Percentiles rank a stretch among this genome's conserved stretches.
phyloP scores from a whole-genome alignment of 208 protist species.

The Acanthamoeba royreba region DNA sequence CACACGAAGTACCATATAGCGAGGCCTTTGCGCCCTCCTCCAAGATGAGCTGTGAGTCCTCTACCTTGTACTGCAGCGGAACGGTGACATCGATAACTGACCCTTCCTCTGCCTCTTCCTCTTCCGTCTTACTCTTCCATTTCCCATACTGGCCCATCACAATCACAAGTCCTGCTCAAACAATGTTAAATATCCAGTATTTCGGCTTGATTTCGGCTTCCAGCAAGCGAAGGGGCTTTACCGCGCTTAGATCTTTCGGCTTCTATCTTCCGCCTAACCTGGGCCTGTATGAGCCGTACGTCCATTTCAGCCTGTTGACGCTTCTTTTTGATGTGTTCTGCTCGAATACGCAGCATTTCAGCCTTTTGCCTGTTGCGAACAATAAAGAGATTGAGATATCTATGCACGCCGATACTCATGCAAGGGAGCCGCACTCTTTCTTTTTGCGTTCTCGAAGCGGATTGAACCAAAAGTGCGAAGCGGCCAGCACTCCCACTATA shows the following conservation, averaged over 20 bases:
- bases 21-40: slow-evolving; percentile 11
- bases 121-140: not conserved
- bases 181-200: too few relatives aligned
- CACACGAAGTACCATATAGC: not conserved
- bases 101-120: not conserved
- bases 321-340: not conserved
- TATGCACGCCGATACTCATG: too few relatives aligned
- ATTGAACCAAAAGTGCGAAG: slow-evolving; percentile 19
- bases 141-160: not conserved
- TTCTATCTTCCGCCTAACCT: not conserved
- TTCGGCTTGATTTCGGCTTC: too few relatives aligned
- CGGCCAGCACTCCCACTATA: not conserved
- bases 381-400: not conserved
- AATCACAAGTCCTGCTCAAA: not conserved
- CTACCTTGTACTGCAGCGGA: not conserved
- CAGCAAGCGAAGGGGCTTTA: not conserved
- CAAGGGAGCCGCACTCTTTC: not conserved
- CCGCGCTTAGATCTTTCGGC: not conserved
- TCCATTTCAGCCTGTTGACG: slow-evolving; percentile 33
- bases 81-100: slow-evolving; percentile 37
- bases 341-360: not conserved
- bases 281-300: not conserved
- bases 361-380: not conserved
- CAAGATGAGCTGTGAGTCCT: slow-evolving; percentile 24
- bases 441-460: slow-evolving; percentile 4